Evolutionary conservation across 139 green algal genomes (phyloP).

Genomic region (Chlamydomonas sp.): DNA sequence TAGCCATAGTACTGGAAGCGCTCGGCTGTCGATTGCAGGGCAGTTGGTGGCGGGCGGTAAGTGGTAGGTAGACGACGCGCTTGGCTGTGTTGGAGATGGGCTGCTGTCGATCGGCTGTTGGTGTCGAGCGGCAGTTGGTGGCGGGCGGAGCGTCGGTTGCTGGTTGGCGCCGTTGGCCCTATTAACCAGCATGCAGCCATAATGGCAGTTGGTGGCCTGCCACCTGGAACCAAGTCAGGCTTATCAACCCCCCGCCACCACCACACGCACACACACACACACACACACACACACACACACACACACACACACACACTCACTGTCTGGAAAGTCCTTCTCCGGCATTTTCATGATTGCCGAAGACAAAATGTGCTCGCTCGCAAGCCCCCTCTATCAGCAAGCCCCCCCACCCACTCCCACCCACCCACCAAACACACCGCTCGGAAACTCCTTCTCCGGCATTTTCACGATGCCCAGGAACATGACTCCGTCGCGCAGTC

Average conservation of each 20-base stretch:
- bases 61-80: background rate
- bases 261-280: background rate
- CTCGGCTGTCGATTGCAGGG: too few relatives aligned
- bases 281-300: too few relatives aligned
- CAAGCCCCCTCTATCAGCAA: background rate
- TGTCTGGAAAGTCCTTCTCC: too few relatives aligned
- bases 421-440: background rate
- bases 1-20: conserved; percentile 21
- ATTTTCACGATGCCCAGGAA: conserved; percentile 19
- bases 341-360: too few relatives aligned
- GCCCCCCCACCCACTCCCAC: background rate
- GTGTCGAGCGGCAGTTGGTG: too few relatives aligned
- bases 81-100: background rate
- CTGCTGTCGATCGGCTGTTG: too few relatives aligned
- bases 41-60: background rate
- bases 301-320: too few relatives aligned
- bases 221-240: too few relatives aligned
- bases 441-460: background rate
- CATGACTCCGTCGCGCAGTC: conserved; percentile 2
- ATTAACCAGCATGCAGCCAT: background rate
- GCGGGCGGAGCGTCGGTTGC: too few relatives aligned
- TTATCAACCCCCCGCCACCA: background rate
- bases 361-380: background rate
- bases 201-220: too few relatives aligned
- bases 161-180: background rate